Percentiles rank a stretch among this genome's conserved stretches.
These are phyloP conservation scores for Neohortaea acidophila DNA, from an alignment of 495 filamentous ascomycete species.

Conservation along the genomic window DNA sequence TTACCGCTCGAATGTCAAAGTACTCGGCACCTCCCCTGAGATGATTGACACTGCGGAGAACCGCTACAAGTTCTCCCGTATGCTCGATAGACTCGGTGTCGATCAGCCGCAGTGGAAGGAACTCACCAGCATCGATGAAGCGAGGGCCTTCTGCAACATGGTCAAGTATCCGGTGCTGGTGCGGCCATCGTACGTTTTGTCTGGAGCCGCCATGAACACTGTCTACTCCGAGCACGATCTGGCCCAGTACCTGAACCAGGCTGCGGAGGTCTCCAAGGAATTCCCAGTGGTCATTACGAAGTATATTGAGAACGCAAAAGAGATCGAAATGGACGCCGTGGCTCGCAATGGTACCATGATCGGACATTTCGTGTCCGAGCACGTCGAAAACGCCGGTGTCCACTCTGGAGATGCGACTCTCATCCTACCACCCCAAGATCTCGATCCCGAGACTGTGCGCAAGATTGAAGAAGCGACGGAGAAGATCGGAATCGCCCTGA, in stretches of 20 bases:
- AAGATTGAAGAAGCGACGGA: constrained; percentile 88
- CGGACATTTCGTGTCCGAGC: constrained; percentile 88
- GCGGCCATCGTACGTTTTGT: constrained; percentile 92
- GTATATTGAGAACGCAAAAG: constrained; percentile 94
- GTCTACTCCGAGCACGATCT: constrained; percentile 84
- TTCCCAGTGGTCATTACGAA: constrained; percentile 98
- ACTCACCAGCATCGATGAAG: constrained; percentile 77
- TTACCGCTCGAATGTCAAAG: constrained; percentile 74
- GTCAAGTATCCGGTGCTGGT: constrained; percentile 91
- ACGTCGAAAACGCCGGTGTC: constrained; percentile 93
- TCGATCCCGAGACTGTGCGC: constrained; percentile 72
- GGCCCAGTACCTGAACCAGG: constrained; percentile 78
- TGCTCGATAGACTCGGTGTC: constrained; percentile 84
- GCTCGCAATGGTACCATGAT: constrained; percentile 75
- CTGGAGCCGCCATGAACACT: constrained; percentile 98
- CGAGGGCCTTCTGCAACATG: constrained; percentile 68
- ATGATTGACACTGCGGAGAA: constrained; percentile 99
- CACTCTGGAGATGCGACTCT: constrained; percentile 93
- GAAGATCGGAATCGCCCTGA: constrained; percentile 88
- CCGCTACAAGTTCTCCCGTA: constrained; percentile 95
- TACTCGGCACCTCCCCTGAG: constrained; percentile 89
- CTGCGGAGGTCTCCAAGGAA: constrained; percentile 81
- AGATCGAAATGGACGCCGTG: constrained; percentile 96
- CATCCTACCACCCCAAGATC: constrained; percentile 86
- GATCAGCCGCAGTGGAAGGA: constrained; percentile 98